Evolutionary conservation across 371 early-diverging fungal species (phyloP), one percentile per base, ranked within the genome.

Genomic region (Rhizopus arrhizus): DNA sequence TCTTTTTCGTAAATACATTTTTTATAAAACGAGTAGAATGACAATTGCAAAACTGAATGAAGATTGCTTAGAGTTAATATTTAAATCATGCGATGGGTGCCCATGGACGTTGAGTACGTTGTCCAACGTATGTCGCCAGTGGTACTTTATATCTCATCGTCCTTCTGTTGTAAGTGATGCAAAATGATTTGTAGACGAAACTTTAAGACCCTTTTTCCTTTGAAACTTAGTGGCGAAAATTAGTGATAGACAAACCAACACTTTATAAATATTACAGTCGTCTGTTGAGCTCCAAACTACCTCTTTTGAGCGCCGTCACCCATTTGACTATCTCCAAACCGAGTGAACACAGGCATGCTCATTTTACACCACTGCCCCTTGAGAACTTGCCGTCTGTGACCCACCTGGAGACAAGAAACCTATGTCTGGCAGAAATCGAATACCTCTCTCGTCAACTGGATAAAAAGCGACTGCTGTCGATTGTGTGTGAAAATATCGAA

Each of bases 361-460:
- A 68, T 57, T 33, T 63, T 15, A 51, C 53, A 42, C 40, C 68
- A 29, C 16, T 68, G 5, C 64, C 63, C 0, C 36, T 68, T 32
- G 12, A 22, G 16, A 5, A n/a, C 28, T 28, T 68, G 10, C 38
- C 40, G 3, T 28, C 63, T 15, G 29, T 68, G 8, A 63, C 56
- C 8, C 51, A 51, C n/a, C 33, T 68, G 28, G 40, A 63, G 10
- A 68, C 68, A 22, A 34, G 34, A 8, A 68, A 59, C 15, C 64
- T 68, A 10, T 68, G 68, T 43, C 40, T 68, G 16, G 64, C 68
- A 12, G 64, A 68, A 32, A 68, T 63, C n/a, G 59, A 50, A 1
- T 53, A 59, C 34, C 12, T 68, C 3, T 63, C 57, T 0, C 60
- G 43, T 7, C 59, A 68, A 31, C 31, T 32, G 34, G 40, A 16